phyloP scores from a whole-genome alignment of 2,329 filamentous ascomycete genomes.

The Sordariomycetes sp. region DNA sequence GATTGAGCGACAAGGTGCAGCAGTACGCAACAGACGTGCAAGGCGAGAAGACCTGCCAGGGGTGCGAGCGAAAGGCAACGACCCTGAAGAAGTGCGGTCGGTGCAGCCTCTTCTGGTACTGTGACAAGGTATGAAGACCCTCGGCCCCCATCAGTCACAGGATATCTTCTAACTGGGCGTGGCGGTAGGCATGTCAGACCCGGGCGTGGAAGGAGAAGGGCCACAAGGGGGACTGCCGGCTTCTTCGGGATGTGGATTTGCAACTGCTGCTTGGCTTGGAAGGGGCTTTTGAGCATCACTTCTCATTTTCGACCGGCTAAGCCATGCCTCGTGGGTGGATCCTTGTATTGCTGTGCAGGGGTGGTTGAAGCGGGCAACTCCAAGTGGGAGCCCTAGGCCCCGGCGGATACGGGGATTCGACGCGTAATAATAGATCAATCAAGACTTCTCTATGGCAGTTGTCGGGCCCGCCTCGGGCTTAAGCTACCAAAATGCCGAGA shows the following conservation, averaged over 20 bases:
- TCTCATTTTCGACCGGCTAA: too few relatives aligned
- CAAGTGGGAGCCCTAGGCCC: too few relatives aligned
- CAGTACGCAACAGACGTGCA: background rate
- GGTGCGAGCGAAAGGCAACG: slow-evolving; percentile 4
- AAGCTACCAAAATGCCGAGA: too few relatives aligned
- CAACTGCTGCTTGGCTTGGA: background rate
- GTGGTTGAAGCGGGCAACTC: too few relatives aligned
- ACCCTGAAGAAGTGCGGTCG: slow-evolving; percentile 5
- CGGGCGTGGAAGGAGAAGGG: slow-evolving; percentile 6
- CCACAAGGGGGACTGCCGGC: slow-evolving; percentile 8
- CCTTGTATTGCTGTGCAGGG: too few relatives aligned
- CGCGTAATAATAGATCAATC: too few relatives aligned
- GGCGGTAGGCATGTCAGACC: slow-evolving; percentile 6
- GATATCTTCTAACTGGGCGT: background rate
- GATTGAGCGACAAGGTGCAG: slow-evolving; percentile 8
- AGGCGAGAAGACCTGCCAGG: slow-evolving; percentile 8
- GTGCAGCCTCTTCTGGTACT: slow-evolving; percentile 11
- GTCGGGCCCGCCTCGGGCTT: too few relatives aligned
- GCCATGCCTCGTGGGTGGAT: too few relatives aligned
- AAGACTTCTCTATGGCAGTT: too few relatives aligned
- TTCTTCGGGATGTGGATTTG: slow-evolving; percentile 4
- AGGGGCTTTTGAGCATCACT: too few relatives aligned
- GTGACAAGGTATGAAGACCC: slow-evolving; percentile 6
- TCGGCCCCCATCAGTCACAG: background rate
- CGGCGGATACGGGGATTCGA: too few relatives aligned